phyloP scores from a whole-genome alignment of 2,329 filamentous ascomycete species.

The Botrytis hyacinthi region DNA sequence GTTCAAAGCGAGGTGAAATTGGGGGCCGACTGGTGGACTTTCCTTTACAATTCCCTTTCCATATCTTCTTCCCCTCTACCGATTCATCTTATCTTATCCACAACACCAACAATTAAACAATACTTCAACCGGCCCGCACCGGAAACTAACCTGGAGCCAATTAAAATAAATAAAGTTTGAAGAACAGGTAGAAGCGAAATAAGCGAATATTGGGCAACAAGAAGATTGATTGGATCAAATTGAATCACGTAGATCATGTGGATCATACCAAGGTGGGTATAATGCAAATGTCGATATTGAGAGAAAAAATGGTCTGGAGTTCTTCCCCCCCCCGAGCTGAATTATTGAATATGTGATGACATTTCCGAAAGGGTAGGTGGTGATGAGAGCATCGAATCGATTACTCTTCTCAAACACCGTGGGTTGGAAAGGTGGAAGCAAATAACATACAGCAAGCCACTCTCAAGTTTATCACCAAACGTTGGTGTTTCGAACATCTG shows the following conservation, averaged over 20 bases:
- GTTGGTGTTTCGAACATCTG: background rate
- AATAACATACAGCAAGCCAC: background rate
- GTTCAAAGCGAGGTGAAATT: background rate
- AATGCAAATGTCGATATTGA: background rate
- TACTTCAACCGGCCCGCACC: slow-evolving; percentile 2
- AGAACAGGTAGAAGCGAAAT: background rate
- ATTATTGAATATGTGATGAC: background rate
- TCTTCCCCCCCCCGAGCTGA: background rate
- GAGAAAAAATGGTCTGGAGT: background rate
- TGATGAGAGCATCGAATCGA: background rate
- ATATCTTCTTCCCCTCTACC: background rate
- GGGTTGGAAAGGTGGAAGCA: background rate
- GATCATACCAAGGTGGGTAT: background rate
- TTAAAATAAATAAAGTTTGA: background rate
- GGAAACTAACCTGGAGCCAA: background rate
- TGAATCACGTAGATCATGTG: slow-evolving; percentile 1
- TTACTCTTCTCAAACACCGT: background rate
- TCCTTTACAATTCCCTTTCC: background rate
- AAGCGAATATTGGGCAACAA: background rate
- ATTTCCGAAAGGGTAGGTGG: background rate
- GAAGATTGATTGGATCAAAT: slow-evolving; percentile 1
- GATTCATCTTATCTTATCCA: background rate
- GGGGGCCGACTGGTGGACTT: background rate
- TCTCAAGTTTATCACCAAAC: background rate
- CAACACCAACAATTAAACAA: background rate